Evolutionary conservation across 192 early-diverging fungal genomes (phyloP), one percentile per base, ranked within the genome.

Genomic region (Backusella macrospora): DNA sequence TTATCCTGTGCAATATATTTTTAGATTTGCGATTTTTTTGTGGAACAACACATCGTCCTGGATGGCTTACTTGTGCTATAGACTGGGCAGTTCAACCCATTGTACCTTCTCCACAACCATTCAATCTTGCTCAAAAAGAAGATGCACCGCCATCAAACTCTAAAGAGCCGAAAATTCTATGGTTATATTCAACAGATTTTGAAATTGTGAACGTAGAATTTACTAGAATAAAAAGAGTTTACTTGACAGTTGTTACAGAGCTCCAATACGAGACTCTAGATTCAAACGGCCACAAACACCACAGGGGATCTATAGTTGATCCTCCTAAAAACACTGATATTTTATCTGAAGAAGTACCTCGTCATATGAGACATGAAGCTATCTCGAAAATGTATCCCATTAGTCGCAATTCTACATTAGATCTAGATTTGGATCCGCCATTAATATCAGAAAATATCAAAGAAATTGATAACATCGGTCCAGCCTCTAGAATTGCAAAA

Each of bases 21-120:
- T 71, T 79, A 9, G 86, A 89, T 48, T 86, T 87, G 46, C 77
- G 87, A 15, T 83, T 87, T 65, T 82, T 86, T 62, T 89, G 87
- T 49, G 84, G 83, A 62, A 87, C 86, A 12, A 85, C 82, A 34
- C 83, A 86, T 68, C 71, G 83, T 5, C 86, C 87, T 15, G 84
- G 83, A 15, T 89, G 87, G 87, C 68, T 89, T 5, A 74, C 72
- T 1, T 81, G 84, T 1, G 78, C 81, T 12, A 79, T 89, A 46
- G 81, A 86, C 5, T 89, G 87, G 87, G 65, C 79, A 3, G 77
- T 74, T 42, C 74, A 86, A 44, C 73, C 74, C n/a, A 62, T 75
- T 12, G 48, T 72, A 6, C 47, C 77, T 3, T 21, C 76, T 37
- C 69, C 68, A 29, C 66, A 68, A 15, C 66, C 43, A 15, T 59